phyloP scores from a whole-genome alignment of 2,329 filamentous ascomycete genomes.

The Rutstroemia sp. region DNA sequence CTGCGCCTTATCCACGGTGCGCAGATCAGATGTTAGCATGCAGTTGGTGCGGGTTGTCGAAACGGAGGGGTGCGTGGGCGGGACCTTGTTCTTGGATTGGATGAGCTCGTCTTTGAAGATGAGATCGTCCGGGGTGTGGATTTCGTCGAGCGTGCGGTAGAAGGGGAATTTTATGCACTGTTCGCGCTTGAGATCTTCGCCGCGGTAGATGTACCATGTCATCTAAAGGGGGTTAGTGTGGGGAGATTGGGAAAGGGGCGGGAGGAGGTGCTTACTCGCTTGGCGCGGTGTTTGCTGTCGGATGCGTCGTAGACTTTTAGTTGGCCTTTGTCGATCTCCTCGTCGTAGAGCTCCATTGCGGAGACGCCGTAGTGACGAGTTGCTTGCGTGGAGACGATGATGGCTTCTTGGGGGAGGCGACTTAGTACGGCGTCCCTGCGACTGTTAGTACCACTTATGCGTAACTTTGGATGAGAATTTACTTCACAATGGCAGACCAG shows the following conservation, averaged over 20 bases:
- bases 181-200: conserved; percentile 15
- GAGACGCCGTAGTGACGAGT: conserved; percentile 19
- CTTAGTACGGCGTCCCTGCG: conserved; percentile 18
- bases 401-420: conserved; percentile 13
- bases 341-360: conserved; percentile 1
- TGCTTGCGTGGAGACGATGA: conserved; percentile 14
- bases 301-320: background rate
- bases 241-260: background rate
- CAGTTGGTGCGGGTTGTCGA: conserved; percentile 1
- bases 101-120: conserved; percentile 15
- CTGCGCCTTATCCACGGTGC: conserved; percentile 3
- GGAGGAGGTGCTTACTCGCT: background rate
- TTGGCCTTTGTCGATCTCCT: conserved; percentile 8
- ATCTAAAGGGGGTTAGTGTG: conserved; percentile 11
- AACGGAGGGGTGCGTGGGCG: conserved; percentile 3
- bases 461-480: background rate
- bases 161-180: conserved; percentile 15
- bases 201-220: conserved; percentile 18
- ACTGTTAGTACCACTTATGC: background rate
- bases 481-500: conserved; percentile 21
- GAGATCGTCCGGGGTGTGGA: conserved; percentile 2
- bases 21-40: conserved; percentile 9
- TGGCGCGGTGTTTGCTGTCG: background rate
- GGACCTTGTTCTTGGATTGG: conserved; percentile 4
- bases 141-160: conserved; percentile 6